phyloP scores from a whole-genome alignment of 2,329 filamentous ascomycete genomes.

The Tolypocladium tundrense region DNA sequence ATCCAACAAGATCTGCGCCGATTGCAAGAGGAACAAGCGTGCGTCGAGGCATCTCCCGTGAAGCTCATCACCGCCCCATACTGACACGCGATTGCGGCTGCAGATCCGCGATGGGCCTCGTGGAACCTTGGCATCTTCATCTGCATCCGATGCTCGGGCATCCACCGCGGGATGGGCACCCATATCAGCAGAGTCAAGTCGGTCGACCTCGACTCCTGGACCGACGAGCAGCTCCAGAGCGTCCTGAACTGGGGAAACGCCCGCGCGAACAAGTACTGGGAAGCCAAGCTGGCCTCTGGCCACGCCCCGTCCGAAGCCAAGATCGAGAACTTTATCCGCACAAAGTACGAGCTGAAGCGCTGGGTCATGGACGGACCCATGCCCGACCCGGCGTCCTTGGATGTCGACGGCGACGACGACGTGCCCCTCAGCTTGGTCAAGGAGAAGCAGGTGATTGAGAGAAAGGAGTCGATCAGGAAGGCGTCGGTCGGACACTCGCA shows the following conservation, averaged over 20 bases:
- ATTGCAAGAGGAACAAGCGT: constrained; percentile 99
- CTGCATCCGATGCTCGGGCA: constrained; percentile 96
- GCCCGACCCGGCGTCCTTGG: constrained; percentile 82
- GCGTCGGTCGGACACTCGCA: constrained; percentile 36
- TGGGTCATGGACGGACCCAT: constrained; percentile 99
- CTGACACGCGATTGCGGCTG: not conserved
- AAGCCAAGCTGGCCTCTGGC: constrained; percentile 80
- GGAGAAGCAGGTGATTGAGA: constrained; percentile 54
- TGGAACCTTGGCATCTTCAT: constrained; percentile 98
- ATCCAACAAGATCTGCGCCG: constrained; percentile 90
- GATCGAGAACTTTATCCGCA: constrained; percentile 99
- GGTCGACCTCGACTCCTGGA: constrained; percentile 96
- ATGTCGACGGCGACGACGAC: constrained; percentile 79
- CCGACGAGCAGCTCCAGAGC: constrained; percentile 92
- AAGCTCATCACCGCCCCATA: not conserved
- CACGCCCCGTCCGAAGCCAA: constrained; percentile 94
- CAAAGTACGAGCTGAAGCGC: constrained; percentile 96
- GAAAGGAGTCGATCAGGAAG: constrained; percentile 52
- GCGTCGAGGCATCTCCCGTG: constrained; percentile 21
- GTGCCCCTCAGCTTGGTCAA: constrained; percentile 53
- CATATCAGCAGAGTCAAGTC: constrained; percentile 98
- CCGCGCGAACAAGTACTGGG: constrained; percentile 98
- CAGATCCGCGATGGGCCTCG: constrained; percentile 96
- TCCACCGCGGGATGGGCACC: constrained; percentile 97
- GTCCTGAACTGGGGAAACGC: constrained; percentile 93